Conservation (phyloP, 371 early-diverging fungal species). For the Mortierella sp. region DNA sequence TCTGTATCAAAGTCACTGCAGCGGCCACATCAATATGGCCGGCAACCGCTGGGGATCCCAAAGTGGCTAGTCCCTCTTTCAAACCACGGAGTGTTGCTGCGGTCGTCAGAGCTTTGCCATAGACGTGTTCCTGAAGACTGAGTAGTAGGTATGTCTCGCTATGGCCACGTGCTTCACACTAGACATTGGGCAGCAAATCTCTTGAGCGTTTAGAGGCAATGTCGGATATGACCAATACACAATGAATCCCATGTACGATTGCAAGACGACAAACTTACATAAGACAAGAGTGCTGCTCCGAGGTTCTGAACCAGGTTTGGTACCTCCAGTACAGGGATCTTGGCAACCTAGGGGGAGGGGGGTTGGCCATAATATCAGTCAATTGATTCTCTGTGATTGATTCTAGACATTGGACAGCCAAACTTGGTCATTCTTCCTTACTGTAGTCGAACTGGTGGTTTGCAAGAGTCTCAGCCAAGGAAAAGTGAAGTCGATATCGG, state of each 20-base stretch:
- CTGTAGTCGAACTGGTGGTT: constrained; percentile 39
- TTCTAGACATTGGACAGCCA: neutral
- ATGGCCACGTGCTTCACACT: constrained; percentile 46
- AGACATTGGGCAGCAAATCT: too few species aligned
- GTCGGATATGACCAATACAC: neutral
- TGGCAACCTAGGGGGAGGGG: constrained; percentile 30
- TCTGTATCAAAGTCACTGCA: constrained; percentile 34
- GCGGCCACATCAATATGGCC: constrained; percentile 17
- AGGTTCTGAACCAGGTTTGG: constrained; percentile 52
- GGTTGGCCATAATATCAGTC: too few species aligned
- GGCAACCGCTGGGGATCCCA: constrained; percentile 27
- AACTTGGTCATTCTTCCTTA: constrained; percentile 8
- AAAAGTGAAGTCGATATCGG: constrained; percentile 40
- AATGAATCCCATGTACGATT: too few species aligned
- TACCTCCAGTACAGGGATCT: constrained; percentile 50
- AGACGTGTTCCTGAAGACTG: constrained; percentile 51
- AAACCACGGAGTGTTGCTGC: constrained; percentile 42
- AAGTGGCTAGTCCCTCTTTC: constrained; percentile 31
- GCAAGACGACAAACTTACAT: constrained; percentile 18
- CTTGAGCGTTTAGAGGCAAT: neutral
- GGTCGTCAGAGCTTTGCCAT: constrained; percentile 48
- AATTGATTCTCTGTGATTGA: too few species aligned
- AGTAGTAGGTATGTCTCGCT: constrained; percentile 32
- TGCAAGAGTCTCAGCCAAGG: constrained; percentile 50
- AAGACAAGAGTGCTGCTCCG: constrained; percentile 43